phyloP scores from a whole-genome alignment of 257 asterid genomes.

The Scutellaria minor region DNA sequence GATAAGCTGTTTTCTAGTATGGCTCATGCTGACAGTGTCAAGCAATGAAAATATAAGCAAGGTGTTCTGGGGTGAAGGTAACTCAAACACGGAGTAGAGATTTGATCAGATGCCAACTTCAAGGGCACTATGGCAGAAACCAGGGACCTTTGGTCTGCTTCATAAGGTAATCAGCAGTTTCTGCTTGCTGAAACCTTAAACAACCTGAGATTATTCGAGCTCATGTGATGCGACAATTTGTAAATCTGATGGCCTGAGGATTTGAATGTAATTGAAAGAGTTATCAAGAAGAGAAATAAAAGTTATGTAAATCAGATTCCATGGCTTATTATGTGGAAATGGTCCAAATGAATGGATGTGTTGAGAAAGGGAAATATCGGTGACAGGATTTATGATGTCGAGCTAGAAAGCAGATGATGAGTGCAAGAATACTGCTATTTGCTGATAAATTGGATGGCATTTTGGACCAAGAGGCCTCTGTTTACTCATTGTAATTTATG shows the following conservation, averaged over 20 bases:
- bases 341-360: slow-evolving; percentile 36
- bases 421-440: not conserved
- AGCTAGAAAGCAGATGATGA: slow-evolving; percentile 23
- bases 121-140: slow-evolving; percentile 54
- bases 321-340: slow-evolving; percentile 25
- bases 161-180: slow-evolving; percentile 44
- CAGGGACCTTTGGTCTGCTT: slow-evolving; percentile 45
- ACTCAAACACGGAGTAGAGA: slow-evolving; percentile 49
- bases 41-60: slow-evolving; percentile 51
- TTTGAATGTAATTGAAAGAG: slow-evolving; percentile 49
- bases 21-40: slow-evolving; percentile 56
- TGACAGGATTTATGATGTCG: not conserved
- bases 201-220: slow-evolving; percentile 43
- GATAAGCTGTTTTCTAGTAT: slow-evolving; percentile 50
- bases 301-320: slow-evolving; percentile 41
- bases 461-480: too few species aligned
- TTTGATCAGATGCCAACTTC: slow-evolving; percentile 45
- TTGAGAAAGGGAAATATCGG: slow-evolving; percentile 30
- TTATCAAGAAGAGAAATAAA: slow-evolving; percentile 39
- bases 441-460: too few species aligned
- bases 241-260: slow-evolving; percentile 48
- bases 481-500: too few species aligned
- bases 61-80: slow-evolving; percentile 51
- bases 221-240: slow-evolving; percentile 46
- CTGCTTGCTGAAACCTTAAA: slow-evolving; percentile 46